A percentile compares a stretch with the other conserved stretches of the same genome.
Conservation (phyloP, 805 yeast genomes). For the Kodamaea sagamina region DNA sequence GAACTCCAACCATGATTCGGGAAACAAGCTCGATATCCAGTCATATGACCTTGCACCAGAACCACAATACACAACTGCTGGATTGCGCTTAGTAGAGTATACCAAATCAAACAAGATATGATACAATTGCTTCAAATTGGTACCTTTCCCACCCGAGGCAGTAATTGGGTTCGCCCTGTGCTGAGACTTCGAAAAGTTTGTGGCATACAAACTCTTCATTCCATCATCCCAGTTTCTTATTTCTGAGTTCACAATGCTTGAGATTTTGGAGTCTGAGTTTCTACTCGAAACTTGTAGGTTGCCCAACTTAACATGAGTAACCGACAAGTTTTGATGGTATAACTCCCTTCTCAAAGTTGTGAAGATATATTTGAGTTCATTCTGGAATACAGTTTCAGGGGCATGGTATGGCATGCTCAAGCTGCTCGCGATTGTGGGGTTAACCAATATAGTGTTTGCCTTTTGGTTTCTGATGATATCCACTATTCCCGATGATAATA, state of each 20-base stretch:
- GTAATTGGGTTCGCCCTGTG: slow-evolving; percentile 31
- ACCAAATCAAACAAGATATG: slow-evolving; percentile 43
- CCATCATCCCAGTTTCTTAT: slow-evolving; percentile 41
- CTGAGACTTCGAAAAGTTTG: slow-evolving; percentile 34
- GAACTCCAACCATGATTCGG: slow-evolving; percentile 33
- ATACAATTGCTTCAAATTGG: slow-evolving; percentile 38
- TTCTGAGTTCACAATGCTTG: slow-evolving; percentile 37
- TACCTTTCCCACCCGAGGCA: slow-evolving; percentile 29
- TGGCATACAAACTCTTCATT: slow-evolving; percentile 35
- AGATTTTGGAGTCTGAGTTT: slow-evolving; percentile 21
- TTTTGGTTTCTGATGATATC: slow-evolving; percentile 52
- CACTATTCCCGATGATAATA: slow-evolving; percentile 58
- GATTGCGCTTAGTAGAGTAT: slow-evolving; percentile 24
- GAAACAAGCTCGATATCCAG: slow-evolving; percentile 32
- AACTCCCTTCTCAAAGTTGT: slow-evolving; percentile 39
- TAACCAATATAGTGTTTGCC: slow-evolving; percentile 51
- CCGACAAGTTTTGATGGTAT: slow-evolving; percentile 34
- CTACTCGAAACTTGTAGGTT: slow-evolving; percentile 36
- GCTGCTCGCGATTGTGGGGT: slow-evolving; percentile 57
- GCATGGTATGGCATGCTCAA: slow-evolving; percentile 63
- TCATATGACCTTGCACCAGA: slow-evolving; percentile 45
- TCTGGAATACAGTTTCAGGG: slow-evolving; percentile 57
- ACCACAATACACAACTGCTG: slow-evolving; percentile 43
- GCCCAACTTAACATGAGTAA: slow-evolving; percentile 44
- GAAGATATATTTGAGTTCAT: slow-evolving; percentile 42